Evolutionary conservation across 2,329 filamentous ascomycete species (phyloP).

Genomic region (Pseudocercospora ulei): DNA sequence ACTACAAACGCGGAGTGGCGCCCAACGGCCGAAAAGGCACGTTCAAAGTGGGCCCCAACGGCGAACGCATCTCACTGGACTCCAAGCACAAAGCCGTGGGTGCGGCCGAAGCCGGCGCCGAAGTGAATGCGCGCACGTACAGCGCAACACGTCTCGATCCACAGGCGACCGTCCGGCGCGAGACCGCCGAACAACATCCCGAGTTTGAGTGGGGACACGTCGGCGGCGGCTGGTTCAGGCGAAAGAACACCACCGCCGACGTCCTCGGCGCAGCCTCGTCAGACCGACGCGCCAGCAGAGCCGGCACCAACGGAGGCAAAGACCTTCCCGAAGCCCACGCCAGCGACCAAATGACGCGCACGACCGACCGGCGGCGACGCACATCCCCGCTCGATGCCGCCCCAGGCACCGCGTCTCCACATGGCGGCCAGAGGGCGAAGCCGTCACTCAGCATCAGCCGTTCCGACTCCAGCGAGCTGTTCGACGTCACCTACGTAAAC

Average conservation of each 20-base stretch:
- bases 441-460: conserved; percentile 10
- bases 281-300: conserved; percentile 21
- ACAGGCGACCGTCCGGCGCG: conserved; percentile 2
- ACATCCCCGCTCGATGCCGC: conserved; percentile 14
- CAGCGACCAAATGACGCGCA: conserved; percentile 19
- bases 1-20: conserved; percentile 28
- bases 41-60: conserved; percentile 16
- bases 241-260: conserved; percentile 15
- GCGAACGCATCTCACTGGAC: conserved; percentile 2
- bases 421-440: conserved; percentile 13
- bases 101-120: not conserved
- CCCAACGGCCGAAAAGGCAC: conserved; percentile 23
- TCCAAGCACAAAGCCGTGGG: not conserved
- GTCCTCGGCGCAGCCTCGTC: conserved; percentile 14
- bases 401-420: conserved; percentile 7
- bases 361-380: conserved; percentile 15
- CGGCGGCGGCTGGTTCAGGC: conserved; percentile 22
- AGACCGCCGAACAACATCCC: conserved; percentile 15
- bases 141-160: not conserved
- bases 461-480: conserved; percentile 16
- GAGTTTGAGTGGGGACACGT: conserved; percentile 22
- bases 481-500: conserved; percentile 24
- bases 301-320: conserved; percentile 16
- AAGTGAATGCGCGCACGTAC: conserved; percentile 3
- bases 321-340: conserved; percentile 17